These are phyloP conservation scores for Ambrosia trifida DNA, from an alignment of 129 eudicot species.

Conservation along the genomic window DNA sequence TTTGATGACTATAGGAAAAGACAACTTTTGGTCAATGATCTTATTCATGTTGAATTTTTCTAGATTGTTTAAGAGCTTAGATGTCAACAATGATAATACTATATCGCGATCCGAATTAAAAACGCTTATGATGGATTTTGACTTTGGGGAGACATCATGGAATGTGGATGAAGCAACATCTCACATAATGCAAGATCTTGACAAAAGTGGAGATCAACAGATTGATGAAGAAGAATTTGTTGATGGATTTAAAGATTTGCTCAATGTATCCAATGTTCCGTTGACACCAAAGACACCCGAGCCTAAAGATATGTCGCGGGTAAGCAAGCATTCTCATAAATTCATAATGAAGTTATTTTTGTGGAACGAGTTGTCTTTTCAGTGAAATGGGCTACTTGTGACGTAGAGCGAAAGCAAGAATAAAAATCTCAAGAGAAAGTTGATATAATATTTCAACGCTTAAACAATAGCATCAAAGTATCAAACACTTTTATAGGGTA, in stretches of 20 bases:
- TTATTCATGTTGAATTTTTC: background rate
- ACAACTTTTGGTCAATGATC: constrained; percentile 16
- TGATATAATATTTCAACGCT: too few species aligned
- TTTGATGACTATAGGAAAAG: background rate
- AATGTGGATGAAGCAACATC: constrained; percentile 53
- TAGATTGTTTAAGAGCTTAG: constrained; percentile 59
- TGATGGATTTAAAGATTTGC: constrained; percentile 54
- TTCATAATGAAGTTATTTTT: background rate
- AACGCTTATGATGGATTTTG: constrained; percentile 43
- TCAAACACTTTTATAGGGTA: too few species aligned
- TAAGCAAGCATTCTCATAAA: constrained; percentile 27
- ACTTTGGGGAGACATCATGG: constrained; percentile 47
- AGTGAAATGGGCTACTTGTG: constrained; percentile 5
- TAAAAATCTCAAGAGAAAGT: too few species aligned
- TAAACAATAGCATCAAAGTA: too few species aligned
- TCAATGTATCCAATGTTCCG: constrained; percentile 31
- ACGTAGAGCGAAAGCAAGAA: background rate
- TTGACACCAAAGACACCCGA: constrained; percentile 32
- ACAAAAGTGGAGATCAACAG: constrained; percentile 49
- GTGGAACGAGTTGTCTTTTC: background rate
- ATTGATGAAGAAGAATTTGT: constrained; percentile 65
- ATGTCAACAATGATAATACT: constrained; percentile 47
- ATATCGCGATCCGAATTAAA: constrained; percentile 53
- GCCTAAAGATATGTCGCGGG: constrained; percentile 39
- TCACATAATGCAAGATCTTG: constrained; percentile 62